Percentiles rank a stretch among this genome's conserved stretches.
Conservation (phyloP, 352 stramenopile species). For the Phytophthora podocarpi region DNA sequence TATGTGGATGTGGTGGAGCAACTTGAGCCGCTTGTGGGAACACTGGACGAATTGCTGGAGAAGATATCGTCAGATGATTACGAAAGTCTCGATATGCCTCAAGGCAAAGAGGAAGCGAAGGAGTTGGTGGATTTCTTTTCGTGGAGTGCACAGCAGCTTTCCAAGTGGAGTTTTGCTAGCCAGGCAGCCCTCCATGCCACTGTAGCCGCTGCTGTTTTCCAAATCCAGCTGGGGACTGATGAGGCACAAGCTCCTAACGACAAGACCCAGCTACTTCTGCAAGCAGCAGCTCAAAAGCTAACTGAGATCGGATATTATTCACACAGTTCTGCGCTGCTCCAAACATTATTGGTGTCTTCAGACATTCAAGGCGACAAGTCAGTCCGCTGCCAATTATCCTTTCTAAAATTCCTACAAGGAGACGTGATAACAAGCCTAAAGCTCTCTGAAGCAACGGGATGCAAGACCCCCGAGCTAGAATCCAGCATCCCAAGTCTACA, state of each 20-base stretch:
- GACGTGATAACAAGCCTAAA: constrained; percentile 24
- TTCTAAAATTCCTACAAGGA: constrained; percentile 39
- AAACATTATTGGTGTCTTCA: background rate
- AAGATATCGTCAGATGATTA: constrained; percentile 9
- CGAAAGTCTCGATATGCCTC: background rate
- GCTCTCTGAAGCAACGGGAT: constrained; percentile 2
- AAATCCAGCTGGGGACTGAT: constrained; percentile 6
- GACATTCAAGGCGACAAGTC: background rate
- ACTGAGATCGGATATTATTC: constrained; percentile 34
- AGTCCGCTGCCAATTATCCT: constrained; percentile 29
- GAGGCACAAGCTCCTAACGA: background rate
- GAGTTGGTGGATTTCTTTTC: constrained; percentile 32
- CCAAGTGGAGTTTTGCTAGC: constrained; percentile 26
- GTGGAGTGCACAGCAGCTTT: constrained; percentile 14
- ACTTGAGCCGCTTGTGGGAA: constrained; percentile 15
- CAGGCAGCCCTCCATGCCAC: constrained; percentile 34
- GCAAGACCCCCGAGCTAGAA: constrained; percentile 2
- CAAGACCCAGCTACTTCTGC: background rate
- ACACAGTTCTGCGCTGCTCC: constrained; percentile 23
- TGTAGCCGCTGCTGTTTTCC: constrained; percentile 23
- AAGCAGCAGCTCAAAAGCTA: constrained; percentile 17
- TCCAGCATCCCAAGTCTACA: constrained; percentile 17
- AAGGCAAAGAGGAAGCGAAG: background rate
- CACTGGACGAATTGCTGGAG: constrained; percentile 29
- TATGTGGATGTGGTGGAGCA: constrained; percentile 23